phyloP scores from a whole-genome alignment of 2,329 filamentous ascomycete genomes.

The Taxawa tesnikishii region DNA sequence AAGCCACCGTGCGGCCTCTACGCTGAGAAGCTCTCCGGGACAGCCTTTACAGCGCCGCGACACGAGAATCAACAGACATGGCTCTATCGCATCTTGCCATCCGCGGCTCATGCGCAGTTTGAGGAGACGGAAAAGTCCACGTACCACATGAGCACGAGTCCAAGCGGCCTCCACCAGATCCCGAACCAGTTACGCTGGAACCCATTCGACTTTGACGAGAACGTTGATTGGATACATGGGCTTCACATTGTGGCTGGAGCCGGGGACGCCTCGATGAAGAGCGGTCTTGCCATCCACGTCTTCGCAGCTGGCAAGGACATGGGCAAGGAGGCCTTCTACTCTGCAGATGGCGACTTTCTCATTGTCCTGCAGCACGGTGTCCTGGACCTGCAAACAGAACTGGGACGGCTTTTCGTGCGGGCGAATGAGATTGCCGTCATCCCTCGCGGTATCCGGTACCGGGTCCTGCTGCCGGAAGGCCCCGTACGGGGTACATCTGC shows the following conservation, averaged over 20 bases:
- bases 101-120: slow-evolving; percentile 46
- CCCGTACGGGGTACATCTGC: slow-evolving; percentile 54
- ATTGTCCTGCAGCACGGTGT: slow-evolving; percentile 54
- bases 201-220: slow-evolving; percentile 60
- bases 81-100: slow-evolving; percentile 46
- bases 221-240: slow-evolving; percentile 55
- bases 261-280: slow-evolving; percentile 67
- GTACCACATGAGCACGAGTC: slow-evolving; percentile 39
- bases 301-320: slow-evolving; percentile 72
- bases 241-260: slow-evolving; percentile 65
- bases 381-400: slow-evolving; percentile 56
- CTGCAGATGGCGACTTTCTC: slow-evolving; percentile 58
- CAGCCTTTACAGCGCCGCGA: slow-evolving; percentile 45
- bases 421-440: slow-evolving; percentile 56
- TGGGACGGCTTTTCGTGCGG: slow-evolving; percentile 51
- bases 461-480: slow-evolving; percentile 46
- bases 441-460: slow-evolving; percentile 50
- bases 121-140: slow-evolving; percentile 34
- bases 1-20: slow-evolving; percentile 69
- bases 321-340: slow-evolving; percentile 69
- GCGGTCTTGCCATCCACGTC: slow-evolving; percentile 67
- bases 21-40: slow-evolving; percentile 57
- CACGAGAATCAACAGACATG: slow-evolving; percentile 46
- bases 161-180: slow-evolving; percentile 52
- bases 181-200: slow-evolving; percentile 77